Evolutionary conservation across 2,329 filamentous ascomycete genomes (phyloP), one percentile per base, ranked within the genome.

Genomic region (Neophaeococcomyces aloes): DNA sequence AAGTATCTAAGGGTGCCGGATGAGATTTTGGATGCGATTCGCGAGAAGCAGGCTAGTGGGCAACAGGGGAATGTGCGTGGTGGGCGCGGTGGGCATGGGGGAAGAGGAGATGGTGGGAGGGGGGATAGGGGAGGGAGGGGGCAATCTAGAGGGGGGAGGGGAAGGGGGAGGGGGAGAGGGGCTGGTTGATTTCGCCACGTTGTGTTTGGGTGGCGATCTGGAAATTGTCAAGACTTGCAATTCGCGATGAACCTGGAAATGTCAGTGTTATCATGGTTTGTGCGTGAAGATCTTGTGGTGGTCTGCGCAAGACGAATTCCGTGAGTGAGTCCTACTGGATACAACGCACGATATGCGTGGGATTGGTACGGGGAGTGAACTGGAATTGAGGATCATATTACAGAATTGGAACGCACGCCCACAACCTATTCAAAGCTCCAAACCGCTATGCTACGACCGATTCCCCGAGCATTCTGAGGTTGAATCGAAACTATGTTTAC

Each of bases 1-100:
- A 98, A 98, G 72, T 98, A 94, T 68, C 77, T 98, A 25, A 81
- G 89, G 57, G 86, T 98, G 2, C 87, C 89, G 41, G 89, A 98
- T 66, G 89, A 96, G 65, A 93, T 98, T 50, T 85, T 98, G 66
- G 89, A 96, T 52, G 66, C 86, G 30, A 88, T 91, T 18, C 94
- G 87, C 71, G 89, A 96, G 55, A 84, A 91, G 60, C 89, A 96
- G 64, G 82, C 85, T 59, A 75, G 74, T 51, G n/a, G n/a, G n/a
- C 53, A 55, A 33, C 49, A 48, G 43, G 47, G 46, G 4, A 53
- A 62, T 37, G 60, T 61, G 48, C 64, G 66, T 14, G 61, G 60
- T 14, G 61, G 60, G 36, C 64, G 66, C 39, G 64, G 66, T 33
- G 61, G 62, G 29, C 52, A 54, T 30, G 55, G 50, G 35, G 56